Conservation (phyloP, 441 rosid species). For the Dalechampia spathulata region DNA sequence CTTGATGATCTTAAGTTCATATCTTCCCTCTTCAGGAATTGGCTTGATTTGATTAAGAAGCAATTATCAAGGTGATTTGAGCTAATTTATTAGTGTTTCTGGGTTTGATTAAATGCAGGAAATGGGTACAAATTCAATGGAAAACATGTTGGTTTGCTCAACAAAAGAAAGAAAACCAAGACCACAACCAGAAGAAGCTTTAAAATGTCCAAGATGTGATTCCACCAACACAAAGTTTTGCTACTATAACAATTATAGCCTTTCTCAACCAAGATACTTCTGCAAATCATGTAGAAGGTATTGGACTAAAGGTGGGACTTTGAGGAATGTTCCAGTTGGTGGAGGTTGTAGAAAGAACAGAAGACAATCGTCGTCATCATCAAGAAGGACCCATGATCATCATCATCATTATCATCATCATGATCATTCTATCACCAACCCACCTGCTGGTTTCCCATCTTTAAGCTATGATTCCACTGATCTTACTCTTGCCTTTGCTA, state of each 20-base stretch:
- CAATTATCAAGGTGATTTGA: no score
- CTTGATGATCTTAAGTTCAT: no score
- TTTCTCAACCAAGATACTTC: conserved; percentile 85
- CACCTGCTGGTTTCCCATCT: conserved; percentile 27
- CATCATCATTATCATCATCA: not conserved
- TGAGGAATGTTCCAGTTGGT: conserved; percentile 85
- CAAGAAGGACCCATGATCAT: conserved; percentile 39
- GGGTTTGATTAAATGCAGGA: conserved; percentile 26
- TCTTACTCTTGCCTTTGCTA: conserved; percentile 55
- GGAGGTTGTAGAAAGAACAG: conserved; percentile 86
- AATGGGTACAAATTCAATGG: conserved; percentile 38
- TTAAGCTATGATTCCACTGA: conserved; percentile 51
- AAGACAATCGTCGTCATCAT: conserved; percentile 45
- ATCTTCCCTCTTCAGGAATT: not conserved
- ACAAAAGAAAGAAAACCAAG: conserved; percentile 55
- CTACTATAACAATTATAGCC: conserved; percentile 96
- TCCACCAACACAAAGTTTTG: conserved; percentile 91
- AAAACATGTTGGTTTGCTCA: conserved; percentile 43
- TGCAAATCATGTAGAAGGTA: conserved; percentile 91
- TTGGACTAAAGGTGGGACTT: conserved; percentile 94
- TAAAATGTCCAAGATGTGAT: conserved; percentile 82
- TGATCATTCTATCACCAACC: conserved; percentile 12
- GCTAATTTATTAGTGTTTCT: no score
- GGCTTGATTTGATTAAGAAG: no score
- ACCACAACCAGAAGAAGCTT: conserved; percentile 71